These are phyloP conservation scores for Harringtonia lauricola DNA, from an alignment of 2,329 filamentous ascomycete species.

Conservation along the genomic window DNA sequence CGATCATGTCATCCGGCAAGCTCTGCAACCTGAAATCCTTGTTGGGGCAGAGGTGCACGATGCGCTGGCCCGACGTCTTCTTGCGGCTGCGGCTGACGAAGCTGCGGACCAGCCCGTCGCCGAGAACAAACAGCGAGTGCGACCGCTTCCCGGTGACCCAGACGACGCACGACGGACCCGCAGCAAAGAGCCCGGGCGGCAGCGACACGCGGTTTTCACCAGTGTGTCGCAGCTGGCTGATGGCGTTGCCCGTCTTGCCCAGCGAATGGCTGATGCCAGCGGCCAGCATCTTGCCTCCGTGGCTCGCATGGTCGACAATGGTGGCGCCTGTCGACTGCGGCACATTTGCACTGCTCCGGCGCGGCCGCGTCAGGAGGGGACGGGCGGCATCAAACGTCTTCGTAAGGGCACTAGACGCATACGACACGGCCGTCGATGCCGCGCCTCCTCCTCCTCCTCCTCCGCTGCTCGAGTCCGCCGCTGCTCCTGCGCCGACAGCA, in stretches of 20 bases:
- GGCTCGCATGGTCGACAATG: slow-evolving; percentile 51
- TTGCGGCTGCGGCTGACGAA: slow-evolving; percentile 50
- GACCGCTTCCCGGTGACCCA: slow-evolving; percentile 55
- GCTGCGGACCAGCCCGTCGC: slow-evolving; percentile 53
- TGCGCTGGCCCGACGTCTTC: slow-evolving; percentile 40
- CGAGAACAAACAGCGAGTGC: slow-evolving; percentile 53
- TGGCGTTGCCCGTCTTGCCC: slow-evolving; percentile 58
- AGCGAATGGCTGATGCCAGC: slow-evolving; percentile 65
- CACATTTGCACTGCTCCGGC: slow-evolving; percentile 35
- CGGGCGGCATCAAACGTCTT: slow-evolving; percentile 60
- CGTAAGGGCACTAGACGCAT: slow-evolving; percentile 59
- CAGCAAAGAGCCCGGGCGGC: slow-evolving; percentile 41
- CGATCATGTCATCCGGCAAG: slow-evolving; percentile 48
- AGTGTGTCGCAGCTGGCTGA: slow-evolving; percentile 61
- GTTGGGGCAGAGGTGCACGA: slow-evolving; percentile 45
- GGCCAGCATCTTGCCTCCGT: slow-evolving; percentile 61
- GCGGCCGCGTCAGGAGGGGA: slow-evolving; percentile 43
- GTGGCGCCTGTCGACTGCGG: slow-evolving; percentile 29
- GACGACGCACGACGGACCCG: slow-evolving; percentile 48
- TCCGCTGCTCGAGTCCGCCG: slow-evolving; percentile 15
- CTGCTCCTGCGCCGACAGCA: neutral
- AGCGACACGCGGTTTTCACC: slow-evolving; percentile 66
- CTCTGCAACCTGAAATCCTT: slow-evolving; percentile 56
- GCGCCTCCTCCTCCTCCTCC: no score
- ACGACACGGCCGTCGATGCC: slow-evolving; percentile 45